These are phyloP conservation scores for Colletotrichum sp. DNA, from an alignment of 2,329 filamentous ascomycete genomes.

Conservation along the genomic window DNA sequence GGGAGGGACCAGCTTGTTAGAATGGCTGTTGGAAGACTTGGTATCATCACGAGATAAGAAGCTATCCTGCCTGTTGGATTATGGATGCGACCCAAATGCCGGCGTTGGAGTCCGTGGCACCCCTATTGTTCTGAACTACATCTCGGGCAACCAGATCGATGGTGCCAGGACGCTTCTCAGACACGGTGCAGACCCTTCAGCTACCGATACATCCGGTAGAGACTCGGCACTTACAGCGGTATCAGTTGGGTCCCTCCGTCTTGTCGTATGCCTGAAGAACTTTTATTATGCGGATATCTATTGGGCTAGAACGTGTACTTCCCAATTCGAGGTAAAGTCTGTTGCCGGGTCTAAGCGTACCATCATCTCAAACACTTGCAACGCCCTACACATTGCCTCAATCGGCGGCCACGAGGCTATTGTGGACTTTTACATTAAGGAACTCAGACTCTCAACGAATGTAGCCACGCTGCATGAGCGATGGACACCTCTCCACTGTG, in stretches of 20 bases:
- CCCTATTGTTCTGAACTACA: background rate
- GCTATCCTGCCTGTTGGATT: background rate
- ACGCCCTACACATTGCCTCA: background rate
- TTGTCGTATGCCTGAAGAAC: background rate
- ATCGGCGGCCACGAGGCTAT: background rate
- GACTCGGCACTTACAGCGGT: background rate
- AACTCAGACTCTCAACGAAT: background rate
- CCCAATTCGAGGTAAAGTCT: background rate
- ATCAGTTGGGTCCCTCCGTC: background rate
- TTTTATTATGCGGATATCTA: background rate
- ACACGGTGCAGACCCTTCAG: background rate
- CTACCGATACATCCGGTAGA: background rate
- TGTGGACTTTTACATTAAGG: background rate
- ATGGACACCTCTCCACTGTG: constrained; percentile 3
- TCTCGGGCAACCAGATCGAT: background rate
- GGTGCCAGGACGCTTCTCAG: background rate
- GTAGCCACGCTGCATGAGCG: background rate
- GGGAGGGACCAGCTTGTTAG: background rate
- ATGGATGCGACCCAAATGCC: background rate
- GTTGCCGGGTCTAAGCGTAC: background rate
- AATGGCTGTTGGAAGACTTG: background rate
- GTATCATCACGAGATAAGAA: background rate
- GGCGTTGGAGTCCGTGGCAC: background rate
- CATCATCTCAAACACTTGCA: background rate
- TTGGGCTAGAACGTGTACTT: background rate